Percentiles rank a stretch among this genome's conserved stretches.
Conservation (phyloP, 2,329 filamentous ascomycete species). For the Cyclaneusma minus region DNA sequence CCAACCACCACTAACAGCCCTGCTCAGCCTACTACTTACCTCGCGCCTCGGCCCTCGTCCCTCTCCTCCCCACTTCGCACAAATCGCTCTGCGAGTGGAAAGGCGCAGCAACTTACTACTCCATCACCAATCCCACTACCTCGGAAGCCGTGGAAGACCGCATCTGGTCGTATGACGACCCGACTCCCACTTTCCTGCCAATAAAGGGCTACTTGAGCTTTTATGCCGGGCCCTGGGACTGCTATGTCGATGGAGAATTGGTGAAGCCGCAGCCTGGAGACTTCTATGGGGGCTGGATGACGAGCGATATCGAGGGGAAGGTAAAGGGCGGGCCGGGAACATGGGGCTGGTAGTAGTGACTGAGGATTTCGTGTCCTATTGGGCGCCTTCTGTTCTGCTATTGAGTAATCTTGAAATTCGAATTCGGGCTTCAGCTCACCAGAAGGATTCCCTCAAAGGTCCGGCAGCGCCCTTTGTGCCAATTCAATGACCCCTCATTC, state of each 20-base stretch:
- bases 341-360: slow-evolving; percentile 1
- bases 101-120: slow-evolving; percentile 42
- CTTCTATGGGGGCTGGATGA: slow-evolving; percentile 51
- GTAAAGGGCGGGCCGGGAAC: slow-evolving; percentile 28
- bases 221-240: slow-evolving; percentile 46
- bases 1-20: neutral
- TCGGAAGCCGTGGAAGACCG: slow-evolving; percentile 29
- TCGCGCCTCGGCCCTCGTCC: slow-evolving; percentile 28
- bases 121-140: slow-evolving; percentile 24
- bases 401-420: too few relatives aligned
- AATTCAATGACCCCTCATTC: too few relatives aligned
- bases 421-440: too few relatives aligned
- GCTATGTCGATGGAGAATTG: slow-evolving; percentile 43
- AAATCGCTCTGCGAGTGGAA: slow-evolving; percentile 45
- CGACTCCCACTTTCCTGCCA: slow-evolving; percentile 32
- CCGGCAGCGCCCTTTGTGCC: too few relatives aligned
- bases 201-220: slow-evolving; percentile 42
- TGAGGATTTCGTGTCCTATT: too few relatives aligned
- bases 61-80: slow-evolving; percentile 28
- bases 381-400: too few relatives aligned
- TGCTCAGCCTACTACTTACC: slow-evolving; percentile 42
- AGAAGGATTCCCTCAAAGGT: too few relatives aligned
- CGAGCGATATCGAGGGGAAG: slow-evolving; percentile 38
- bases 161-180: slow-evolving; percentile 43
- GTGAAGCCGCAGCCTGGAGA: slow-evolving; percentile 44